Percentiles rank a stretch among this genome's conserved stretches.
These are phyloP conservation scores for Beta corolliflora DNA, from an alignment of 179 eudicot species.

Conservation along the genomic window DNA sequence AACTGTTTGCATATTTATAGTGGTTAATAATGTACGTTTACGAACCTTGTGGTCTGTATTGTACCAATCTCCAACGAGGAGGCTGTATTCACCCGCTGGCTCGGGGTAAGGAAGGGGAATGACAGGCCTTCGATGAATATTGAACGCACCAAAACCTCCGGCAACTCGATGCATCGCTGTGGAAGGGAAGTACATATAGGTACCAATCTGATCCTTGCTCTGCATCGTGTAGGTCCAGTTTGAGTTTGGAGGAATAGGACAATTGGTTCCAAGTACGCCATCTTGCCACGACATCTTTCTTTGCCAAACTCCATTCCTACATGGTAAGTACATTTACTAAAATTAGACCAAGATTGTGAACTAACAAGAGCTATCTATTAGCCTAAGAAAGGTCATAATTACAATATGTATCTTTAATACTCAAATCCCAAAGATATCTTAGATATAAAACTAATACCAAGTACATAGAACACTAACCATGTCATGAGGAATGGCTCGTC, in stretches of 20 bases:
- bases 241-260: slow-evolving; percentile 70
- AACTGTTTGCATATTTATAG: not conserved
- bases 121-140: slow-evolving; percentile 46
- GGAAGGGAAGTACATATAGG: slow-evolving; percentile 65
- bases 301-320: slow-evolving; percentile 74
- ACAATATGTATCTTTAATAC: too few species aligned
- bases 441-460: not conserved
- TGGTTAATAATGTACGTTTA: not conserved
- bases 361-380: not conserved
- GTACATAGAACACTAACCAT: slow-evolving; percentile 50
- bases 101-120: slow-evolving; percentile 58
- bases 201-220: slow-evolving; percentile 79
- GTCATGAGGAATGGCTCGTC: slow-evolving; percentile 86
- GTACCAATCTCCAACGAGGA: slow-evolving; percentile 77
- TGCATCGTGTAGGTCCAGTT: slow-evolving; percentile 78
- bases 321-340: not conserved
- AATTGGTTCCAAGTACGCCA: slow-evolving; percentile 80
- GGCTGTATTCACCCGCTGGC: slow-evolving; percentile 50
- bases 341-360: not conserved
- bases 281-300: slow-evolving; percentile 79
- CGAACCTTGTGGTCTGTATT: slow-evolving; percentile 68
- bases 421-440: too few species aligned
- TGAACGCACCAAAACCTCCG: slow-evolving; percentile 71
- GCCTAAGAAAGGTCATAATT: too few species aligned
- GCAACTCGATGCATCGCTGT: slow-evolving; percentile 61